Conservation (phyloP, 352 stramenopile species). For the Globisporangium acanthophoron region DNA sequence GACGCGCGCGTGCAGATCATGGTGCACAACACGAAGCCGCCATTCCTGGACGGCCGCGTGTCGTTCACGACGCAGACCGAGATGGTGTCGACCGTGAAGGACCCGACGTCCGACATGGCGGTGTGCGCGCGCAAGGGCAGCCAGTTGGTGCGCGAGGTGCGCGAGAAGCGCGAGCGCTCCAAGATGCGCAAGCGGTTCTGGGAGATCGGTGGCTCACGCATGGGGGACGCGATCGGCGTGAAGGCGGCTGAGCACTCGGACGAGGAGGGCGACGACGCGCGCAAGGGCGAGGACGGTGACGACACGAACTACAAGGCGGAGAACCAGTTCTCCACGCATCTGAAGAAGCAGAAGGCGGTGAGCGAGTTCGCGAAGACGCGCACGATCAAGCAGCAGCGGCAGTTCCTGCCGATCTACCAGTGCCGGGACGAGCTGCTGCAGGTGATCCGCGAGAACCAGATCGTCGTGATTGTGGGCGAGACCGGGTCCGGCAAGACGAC, state of each 20-base stretch:
- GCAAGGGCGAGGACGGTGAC: conserved; percentile 25
- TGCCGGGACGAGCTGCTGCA: conserved; percentile 95
- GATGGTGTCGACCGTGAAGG: conserved; percentile 94
- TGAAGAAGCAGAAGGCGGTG: conserved; percentile 89
- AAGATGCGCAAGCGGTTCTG: conserved; percentile 99
- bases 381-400: conserved; percentile 93
- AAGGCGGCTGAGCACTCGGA: conserved; percentile 53
- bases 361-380: conserved; percentile 97
- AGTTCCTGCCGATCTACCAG: conserved; percentile 95
- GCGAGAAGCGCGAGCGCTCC: conserved; percentile 70
- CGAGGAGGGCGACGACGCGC: conserved; percentile 37
- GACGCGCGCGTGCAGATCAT: conserved; percentile 94
- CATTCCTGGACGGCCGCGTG: conserved; percentile 94
- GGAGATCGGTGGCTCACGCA: conserved; percentile 96
- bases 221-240: conserved; percentile 95
- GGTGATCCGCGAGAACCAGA: conserved; percentile 97
- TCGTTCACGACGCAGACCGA: conserved; percentile 94
- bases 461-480: conserved; percentile 98
- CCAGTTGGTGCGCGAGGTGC: conserved; percentile 69
- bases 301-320: conserved; percentile 94
- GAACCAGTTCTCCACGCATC: conserved; percentile 91
- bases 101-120: conserved; percentile 95
- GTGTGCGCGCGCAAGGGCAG: conserved; percentile 93
- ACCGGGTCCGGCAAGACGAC: conserved; percentile 98
- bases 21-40: conserved; percentile 97